Evolutionary conservation across 2,329 filamentous ascomycete species (phyloP).

Genomic region (Xylariaceae sp.): DNA sequence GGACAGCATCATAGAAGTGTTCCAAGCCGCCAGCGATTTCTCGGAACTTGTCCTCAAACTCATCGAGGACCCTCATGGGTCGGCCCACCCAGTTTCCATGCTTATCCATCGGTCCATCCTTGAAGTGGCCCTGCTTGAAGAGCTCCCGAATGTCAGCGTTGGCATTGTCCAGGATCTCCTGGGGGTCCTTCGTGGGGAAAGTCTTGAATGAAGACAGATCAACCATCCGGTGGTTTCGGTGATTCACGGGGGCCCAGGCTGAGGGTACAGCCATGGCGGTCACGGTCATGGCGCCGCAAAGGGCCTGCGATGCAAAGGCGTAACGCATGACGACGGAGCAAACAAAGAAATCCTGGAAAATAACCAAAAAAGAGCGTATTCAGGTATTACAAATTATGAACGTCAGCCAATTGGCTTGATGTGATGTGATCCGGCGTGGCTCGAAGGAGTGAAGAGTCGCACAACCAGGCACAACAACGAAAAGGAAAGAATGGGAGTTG

Average conservation of each 20-base stretch:
- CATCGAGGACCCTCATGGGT: conserved; percentile 12
- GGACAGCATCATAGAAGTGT: background rate
- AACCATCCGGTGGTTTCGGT: conserved; percentile 21
- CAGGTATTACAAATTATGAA: conserved; percentile 14
- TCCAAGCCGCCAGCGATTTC: background rate
- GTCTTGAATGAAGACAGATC: conserved; percentile 27
- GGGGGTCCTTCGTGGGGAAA: conserved; percentile 29
- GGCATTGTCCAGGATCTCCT: conserved; percentile 23
- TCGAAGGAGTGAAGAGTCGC: conserved; percentile 13
- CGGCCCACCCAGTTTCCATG: conserved; percentile 14
- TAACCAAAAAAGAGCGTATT: conserved; percentile 2
- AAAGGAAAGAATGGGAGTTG: background rate
- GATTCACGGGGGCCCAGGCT: background rate
- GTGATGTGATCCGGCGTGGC: conserved; percentile 6
- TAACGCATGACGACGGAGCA: conserved; percentile 24
- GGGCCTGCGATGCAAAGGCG: conserved; percentile 24
- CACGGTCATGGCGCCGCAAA: conserved; percentile 28
- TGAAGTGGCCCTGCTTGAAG: conserved; percentile 19
- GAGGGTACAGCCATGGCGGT: conserved; percentile 25
- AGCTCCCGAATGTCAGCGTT: conserved; percentile 18
- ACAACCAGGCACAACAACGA: conserved; percentile 10
- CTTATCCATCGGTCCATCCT: conserved; percentile 16
- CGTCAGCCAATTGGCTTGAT: conserved; percentile 6
- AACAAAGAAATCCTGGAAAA: background rate
- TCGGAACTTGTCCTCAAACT: conserved; percentile 7